Percentiles rank a stretch among this genome's conserved stretches.
These are phyloP conservation scores for Moricandia moricandioides DNA, from an alignment of 345 rosid genomes.

Conservation along the genomic window DNA sequence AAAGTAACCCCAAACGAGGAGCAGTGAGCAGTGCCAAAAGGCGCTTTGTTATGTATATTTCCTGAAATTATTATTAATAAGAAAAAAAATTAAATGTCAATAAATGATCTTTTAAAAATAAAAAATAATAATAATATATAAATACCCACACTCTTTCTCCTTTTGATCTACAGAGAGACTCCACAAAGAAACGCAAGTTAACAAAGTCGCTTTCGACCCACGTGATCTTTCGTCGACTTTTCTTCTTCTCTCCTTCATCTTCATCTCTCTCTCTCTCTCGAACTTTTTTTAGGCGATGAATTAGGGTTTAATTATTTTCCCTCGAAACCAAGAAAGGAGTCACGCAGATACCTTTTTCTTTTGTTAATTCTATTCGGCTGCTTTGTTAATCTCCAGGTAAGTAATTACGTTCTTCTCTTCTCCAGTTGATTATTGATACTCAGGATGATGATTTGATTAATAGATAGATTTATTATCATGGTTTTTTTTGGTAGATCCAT, in stretches of 20 bases:
- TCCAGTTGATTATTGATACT: neutral
- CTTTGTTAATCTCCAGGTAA: conserved; percentile 20
- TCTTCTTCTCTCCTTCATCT: conserved; percentile 21
- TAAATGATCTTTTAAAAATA: conserved; percentile 13
- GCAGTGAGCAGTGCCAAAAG: conserved; percentile 31
- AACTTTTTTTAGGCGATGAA: conserved; percentile 14
- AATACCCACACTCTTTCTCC: conserved; percentile 4
- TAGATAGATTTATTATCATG: neutral
- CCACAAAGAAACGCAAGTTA: conserved; percentile 35
- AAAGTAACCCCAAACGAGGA: conserved; percentile 25
- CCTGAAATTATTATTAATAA: neutral
- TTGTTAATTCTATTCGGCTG: neutral
- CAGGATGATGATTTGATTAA: neutral
- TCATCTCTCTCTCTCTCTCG: conserved; percentile 1
- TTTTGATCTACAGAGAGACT: conserved; percentile 35
- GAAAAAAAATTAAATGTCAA: neutral
- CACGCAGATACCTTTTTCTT: neutral
- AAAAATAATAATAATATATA: neutral
- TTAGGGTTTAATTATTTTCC: conserved; percentile 30
- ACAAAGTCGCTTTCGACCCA: conserved; percentile 38
- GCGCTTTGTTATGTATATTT: conserved; percentile 28
- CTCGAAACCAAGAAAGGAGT: neutral
- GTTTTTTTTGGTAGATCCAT: conserved; percentile 20
- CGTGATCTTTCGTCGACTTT: conserved; percentile 40
- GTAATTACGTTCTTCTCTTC: conserved; percentile 5